A percentile compares a stretch with the other conserved stretches of the same genome.
Evolutionary conservation across 2,329 filamentous ascomycete species (phyloP).

Genomic region (Nigrospora oryzae): DNA sequence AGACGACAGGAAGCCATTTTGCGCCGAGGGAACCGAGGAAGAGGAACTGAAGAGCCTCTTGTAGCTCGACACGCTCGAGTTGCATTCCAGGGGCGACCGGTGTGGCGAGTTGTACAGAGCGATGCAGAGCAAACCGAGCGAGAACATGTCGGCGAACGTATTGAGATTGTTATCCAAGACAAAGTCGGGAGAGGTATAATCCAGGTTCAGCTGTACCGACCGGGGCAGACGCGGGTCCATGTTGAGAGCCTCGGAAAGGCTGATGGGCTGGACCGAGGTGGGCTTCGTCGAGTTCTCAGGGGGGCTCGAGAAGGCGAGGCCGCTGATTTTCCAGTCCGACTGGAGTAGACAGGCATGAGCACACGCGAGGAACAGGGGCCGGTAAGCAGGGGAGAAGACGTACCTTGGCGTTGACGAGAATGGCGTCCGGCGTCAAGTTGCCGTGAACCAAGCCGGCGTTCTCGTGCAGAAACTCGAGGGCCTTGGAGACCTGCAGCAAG

Average conservation of each 20-base stretch:
- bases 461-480: conserved; percentile 90
- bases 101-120: conserved; percentile 95
- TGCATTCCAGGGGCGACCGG: conserved; percentile 72
- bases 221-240: conserved; percentile 76
- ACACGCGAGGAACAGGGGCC: not conserved
- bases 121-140: conserved; percentile 78
- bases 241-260: conserved; percentile 75
- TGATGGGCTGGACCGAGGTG: conserved; percentile 71
- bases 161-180: conserved; percentile 85
- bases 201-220: conserved; percentile 79
- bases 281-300: conserved; percentile 66
- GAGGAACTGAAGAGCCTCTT: conserved; percentile 75
- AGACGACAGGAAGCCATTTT: conserved; percentile 79
- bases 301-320: conserved; percentile 81
- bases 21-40: conserved; percentile 66
- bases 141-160: conserved; percentile 84
- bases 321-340: conserved; percentile 98
- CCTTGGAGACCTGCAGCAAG: conserved; percentile 84
- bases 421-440: conserved; percentile 87
- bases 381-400: conserved; percentile 13
- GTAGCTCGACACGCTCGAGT: conserved; percentile 75
- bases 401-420: conserved; percentile 90
- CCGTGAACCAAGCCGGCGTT: conserved; percentile 90
- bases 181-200: conserved; percentile 93
- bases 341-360: conserved; percentile 19